Base-by-base conservation (phyloP, 768 basidiomycete species). In the Tulasnella sp. region DNA sequence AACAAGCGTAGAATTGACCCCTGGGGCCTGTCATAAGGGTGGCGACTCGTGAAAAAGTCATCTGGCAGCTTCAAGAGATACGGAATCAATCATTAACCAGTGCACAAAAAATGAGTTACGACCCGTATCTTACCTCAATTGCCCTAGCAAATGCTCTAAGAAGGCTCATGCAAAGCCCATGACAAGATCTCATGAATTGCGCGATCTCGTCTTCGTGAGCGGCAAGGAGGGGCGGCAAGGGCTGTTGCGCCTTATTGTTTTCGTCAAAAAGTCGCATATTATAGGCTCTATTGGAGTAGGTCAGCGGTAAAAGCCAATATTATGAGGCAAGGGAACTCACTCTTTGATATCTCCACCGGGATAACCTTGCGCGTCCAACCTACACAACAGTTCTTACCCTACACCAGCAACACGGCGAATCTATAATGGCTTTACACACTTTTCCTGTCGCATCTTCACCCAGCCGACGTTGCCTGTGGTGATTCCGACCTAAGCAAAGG, bases 21-120 rank as follows among this genome's bases (percentile, higher is more conserved):
- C n/a, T 57, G 42, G 5, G 57, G 54, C 6, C 42, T 15, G 15
- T 45, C 29, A 23, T 27, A 51, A 11, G 45, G 29, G 37, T 62
- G 62, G n/a, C 49, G 35, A 2, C 49, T 50, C n/a, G 62, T 62
- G 42, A 62, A 62, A 35, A 50, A 62, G 32, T 62, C 62, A 4
- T 51, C 46, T 12, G 46, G 41, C 3, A 62, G 42, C 62, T 62
- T 34, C 21, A 34, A n/a, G 45, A 36, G 45, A 9, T 34, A 2
- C 19, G 12, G 8, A n/a, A n/a, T n/a, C n/a, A n/a, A n/a, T n/a
- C n/a, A n/a, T n/a, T n/a, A n/a, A n/a, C n/a, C n/a, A n/a, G n/a
- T n/a, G n/a, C n/a, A n/a, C n/a, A n/a, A n/a, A n/a, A n/a, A n/a
- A n/a, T n/a, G n/a, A n/a, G n/a, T n/a, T n/a, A n/a, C n/a, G n/a